These are phyloP conservation scores for Candida boleticola DNA, from an alignment of 805 yeast genomes.

Conservation along the genomic window DNA sequence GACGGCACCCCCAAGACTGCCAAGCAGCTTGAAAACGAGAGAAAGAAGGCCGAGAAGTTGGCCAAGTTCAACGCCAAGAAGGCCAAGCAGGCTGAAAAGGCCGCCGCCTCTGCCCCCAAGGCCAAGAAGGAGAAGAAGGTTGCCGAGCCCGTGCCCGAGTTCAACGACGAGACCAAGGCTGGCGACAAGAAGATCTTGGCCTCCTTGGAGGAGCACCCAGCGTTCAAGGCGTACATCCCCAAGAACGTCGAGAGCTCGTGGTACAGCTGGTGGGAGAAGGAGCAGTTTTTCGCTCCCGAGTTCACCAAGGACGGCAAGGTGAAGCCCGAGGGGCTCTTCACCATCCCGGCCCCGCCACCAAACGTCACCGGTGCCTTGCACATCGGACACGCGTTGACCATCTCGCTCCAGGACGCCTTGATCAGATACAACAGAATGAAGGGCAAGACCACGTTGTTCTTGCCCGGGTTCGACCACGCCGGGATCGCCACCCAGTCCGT, in stretches of 20 bases:
- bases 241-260: constrained; percentile 92
- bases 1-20: constrained; percentile 51
- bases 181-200: constrained; percentile 91
- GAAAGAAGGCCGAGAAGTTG: constrained; percentile 82
- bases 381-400: constrained; percentile 97
- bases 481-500: constrained; percentile 99
- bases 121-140: constrained; percentile 67
- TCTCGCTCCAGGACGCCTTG: constrained; percentile 89
- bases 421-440: constrained; percentile 95
- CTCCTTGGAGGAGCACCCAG: constrained; percentile 79
- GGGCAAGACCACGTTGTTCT: constrained; percentile 87
- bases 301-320: constrained; percentile 68
- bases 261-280: constrained; percentile 95
- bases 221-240: constrained; percentile 92
- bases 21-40: constrained; percentile 82
- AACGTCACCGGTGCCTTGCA: constrained; percentile 98
- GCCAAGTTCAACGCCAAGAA: constrained; percentile 87
- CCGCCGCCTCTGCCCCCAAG: constrained; percentile 47
- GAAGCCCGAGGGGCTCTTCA: constrained; percentile 80
- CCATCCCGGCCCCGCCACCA: constrained; percentile 99
- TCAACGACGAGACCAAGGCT: constrained; percentile 74
- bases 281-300: constrained; percentile 87
- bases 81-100: constrained; percentile 50
- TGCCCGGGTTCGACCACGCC: constrained; percentile 98
- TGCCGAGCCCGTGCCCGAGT: constrained; percentile 78